phyloP scores from a whole-genome alignment of 805 yeast genomes.

The Monosporozyma unispora region DNA sequence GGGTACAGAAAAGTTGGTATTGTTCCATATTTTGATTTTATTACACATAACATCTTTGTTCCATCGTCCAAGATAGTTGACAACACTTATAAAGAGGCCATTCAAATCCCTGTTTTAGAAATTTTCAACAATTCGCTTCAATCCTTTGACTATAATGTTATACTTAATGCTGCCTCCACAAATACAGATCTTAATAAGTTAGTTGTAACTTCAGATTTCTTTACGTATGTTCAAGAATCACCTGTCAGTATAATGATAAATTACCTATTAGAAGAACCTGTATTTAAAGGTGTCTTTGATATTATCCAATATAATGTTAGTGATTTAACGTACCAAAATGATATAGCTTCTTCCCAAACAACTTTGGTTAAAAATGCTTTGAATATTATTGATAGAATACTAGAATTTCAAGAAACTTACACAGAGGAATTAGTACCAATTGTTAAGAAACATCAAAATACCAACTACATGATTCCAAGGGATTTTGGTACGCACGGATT shows the following conservation, averaged over 20 bases:
- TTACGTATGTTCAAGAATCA: conserved; percentile 48
- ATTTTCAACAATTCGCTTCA: conserved; percentile 41
- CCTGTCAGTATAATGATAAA: conserved; percentile 62
- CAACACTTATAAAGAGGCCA: conserved; percentile 28
- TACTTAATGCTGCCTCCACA: conserved; percentile 44
- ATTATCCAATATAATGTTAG: conserved; percentile 57
- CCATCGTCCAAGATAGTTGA: conserved; percentile 34
- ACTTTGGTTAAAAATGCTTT: conserved; percentile 37
- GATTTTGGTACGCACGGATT: conserved; percentile 49
- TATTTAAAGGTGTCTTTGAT: conserved; percentile 46
- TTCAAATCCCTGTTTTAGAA: conserved; percentile 48
- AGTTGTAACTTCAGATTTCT: conserved; percentile 37
- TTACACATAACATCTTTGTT: conserved; percentile 57
- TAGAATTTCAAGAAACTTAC: conserved; percentile 51
- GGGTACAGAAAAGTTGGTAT: conserved; percentile 56
- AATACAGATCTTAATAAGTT: conserved; percentile 43
- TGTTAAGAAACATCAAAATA: conserved; percentile 24
- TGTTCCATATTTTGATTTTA: conserved; percentile 71
- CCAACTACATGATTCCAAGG: conserved; percentile 24
- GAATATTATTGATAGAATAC: conserved; percentile 35
- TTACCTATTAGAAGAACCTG: conserved; percentile 50
- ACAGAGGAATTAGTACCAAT: conserved; percentile 35
- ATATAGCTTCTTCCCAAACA: conserved; percentile 20
- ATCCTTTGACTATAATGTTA: conserved; percentile 44
- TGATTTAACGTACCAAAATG: conserved; percentile 27